Evolutionary conservation across 257 asterid species (phyloP).

Genomic region (Datura wrightii): DNA sequence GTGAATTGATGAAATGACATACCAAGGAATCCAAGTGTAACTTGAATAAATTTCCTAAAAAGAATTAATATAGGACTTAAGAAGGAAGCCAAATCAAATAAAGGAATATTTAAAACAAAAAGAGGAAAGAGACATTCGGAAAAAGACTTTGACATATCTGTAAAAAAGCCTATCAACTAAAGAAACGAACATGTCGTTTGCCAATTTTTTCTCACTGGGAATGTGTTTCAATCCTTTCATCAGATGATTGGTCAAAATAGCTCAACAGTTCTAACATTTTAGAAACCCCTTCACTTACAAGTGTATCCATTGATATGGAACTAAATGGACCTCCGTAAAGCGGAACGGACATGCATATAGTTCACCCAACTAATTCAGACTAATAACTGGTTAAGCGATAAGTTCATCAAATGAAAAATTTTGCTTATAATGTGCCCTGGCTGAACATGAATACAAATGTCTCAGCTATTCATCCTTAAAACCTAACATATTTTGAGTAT

Average conservation of each 20-base stretch:
- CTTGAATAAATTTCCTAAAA: background rate
- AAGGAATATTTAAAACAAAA: background rate
- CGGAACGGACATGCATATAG: background rate
- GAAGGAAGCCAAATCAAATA: background rate
- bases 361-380: background rate
- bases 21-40: background rate
- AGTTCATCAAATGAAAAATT: background rate
- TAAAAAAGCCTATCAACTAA: background rate
- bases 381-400: background rate
- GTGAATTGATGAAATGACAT: background rate
- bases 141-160: background rate
- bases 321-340: background rate
- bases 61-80: background rate
- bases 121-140: background rate
- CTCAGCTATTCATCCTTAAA: background rate
- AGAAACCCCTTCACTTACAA: slow-evolving; percentile 9
- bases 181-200: background rate
- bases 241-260: background rate
- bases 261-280: slow-evolving; percentile 18
- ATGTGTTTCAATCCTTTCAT: background rate
- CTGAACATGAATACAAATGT: background rate
- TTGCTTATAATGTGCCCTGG: background rate
- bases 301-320: background rate
- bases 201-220: background rate
- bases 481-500: background rate